A percentile compares a stretch with the other conserved stretches of the same genome.
Evolutionary conservation across 306 rosid genomes (phyloP).

Genomic region (Medicago truncatula): MtrunA17r5.0-ANR NC_053044.1:54318501-54319000

Average conservation of each 20-base stretch:
- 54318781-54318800: not conserved
- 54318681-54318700: not conserved
- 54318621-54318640: not conserved
- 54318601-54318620: constrained; percentile 40
- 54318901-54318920: not conserved
- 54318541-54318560: constrained; percentile 7
- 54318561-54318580: not conserved
- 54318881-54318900: not conserved
- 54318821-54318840: not conserved
- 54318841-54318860: not conserved
- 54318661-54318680: not conserved
- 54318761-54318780: not conserved
- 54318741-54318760: constrained; percentile 14
- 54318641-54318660: not conserved
- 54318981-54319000: no score
- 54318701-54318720: not conserved
- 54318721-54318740: constrained; percentile 11
- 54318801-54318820: not conserved
- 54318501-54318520: not conserved
- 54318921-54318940: not conserved
- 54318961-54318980: not conserved
- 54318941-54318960: not conserved
- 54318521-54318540: not conserved
- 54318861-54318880: not conserved
- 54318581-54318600: constrained; percentile 6